Evolutionary conservation across 345 rosid genomes (phyloP), one percentile per base, ranked within the genome.

Genomic region (Citrus sp.): DNA sequence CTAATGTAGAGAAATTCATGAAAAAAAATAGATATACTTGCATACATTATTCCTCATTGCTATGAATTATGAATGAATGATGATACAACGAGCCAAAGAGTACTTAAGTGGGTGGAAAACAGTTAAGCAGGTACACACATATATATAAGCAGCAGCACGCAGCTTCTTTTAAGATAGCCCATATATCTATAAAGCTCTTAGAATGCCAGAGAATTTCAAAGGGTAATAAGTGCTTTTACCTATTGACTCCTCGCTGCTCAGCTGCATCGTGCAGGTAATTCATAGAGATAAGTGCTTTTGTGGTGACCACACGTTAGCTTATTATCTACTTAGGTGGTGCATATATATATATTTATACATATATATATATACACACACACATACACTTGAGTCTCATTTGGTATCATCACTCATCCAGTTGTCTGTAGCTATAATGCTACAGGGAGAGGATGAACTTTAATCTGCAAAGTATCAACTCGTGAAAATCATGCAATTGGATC

Each of bases 241-340:
- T 34, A 40, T 40, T 42, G 35, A 25, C 14, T n/a, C 46, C 69
- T 77, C 74, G 34, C 40, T 18, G 67, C 37, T 64, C 10, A 59
- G 12, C 40, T 35, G 5, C 14, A 66, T 37, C 27, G n/a, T 35
- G 35, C 40, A 54, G 22, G 58, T 5, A 13, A 21, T 65, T 73
- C 77, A 73, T 49, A 35, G 54, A 72, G 73, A 65, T 65, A 10
- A 67, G 78, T 81, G 84, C 70, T 18, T 54, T 77, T 51, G 81
- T 77, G 84, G 84, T 73, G 81, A 81, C 84, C 84, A 77, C 51
- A 46, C 18, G 5, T 46, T 46, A 3, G 51, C 51, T 13, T 13
- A 46, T 46, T 46, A 3, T 46, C 51, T 12, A 13, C 18, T 46
- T 42, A 3, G 51, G 16, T 42, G 51, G 14, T 12, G 16, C 51